Evolutionary conservation across 2,329 filamentous ascomycete species (phyloP).

Genomic region (Nemania diffusa): DNA sequence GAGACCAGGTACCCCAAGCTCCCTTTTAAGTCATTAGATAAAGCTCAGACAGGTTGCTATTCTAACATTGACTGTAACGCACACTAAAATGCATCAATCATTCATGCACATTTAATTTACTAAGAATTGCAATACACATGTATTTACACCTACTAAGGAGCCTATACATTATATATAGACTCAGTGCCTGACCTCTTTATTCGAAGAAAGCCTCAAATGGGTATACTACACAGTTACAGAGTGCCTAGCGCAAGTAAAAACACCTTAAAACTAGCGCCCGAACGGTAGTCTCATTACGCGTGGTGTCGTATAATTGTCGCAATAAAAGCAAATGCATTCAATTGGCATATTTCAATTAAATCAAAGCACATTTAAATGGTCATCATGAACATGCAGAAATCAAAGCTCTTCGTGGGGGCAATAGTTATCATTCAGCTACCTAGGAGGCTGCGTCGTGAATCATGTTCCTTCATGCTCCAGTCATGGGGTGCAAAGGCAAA

Average conservation of each 20-base stretch:
- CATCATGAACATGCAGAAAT: background rate
- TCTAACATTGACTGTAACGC: background rate
- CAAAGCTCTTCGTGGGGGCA: slow-evolving; percentile 24
- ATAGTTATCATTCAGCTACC: slow-evolving; percentile 43
- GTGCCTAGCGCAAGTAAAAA: no score
- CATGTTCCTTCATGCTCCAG: slow-evolving; percentile 33
- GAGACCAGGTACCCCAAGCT: background rate
- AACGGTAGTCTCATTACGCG: background rate
- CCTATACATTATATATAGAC: no score
- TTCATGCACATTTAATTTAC: no score
- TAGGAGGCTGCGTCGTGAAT: slow-evolving; percentile 40
- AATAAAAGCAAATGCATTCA: background rate
- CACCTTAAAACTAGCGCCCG: background rate
- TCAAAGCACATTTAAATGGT: background rate
- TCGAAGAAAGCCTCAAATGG: no score
- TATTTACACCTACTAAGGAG: no score
- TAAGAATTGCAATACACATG: no score
- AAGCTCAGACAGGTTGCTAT: background rate
- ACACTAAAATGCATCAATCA: background rate
- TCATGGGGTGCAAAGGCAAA: slow-evolving; percentile 36
- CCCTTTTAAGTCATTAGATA: background rate
- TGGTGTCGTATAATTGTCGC: background rate
- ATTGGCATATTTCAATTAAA: slow-evolving; percentile 1
- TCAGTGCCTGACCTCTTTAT: no score
- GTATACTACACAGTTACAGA: no score